Evolutionary conservation across 164 flowering plant genomes (phyloP).

Genomic region (Macadamia tetraphylla): DNA sequence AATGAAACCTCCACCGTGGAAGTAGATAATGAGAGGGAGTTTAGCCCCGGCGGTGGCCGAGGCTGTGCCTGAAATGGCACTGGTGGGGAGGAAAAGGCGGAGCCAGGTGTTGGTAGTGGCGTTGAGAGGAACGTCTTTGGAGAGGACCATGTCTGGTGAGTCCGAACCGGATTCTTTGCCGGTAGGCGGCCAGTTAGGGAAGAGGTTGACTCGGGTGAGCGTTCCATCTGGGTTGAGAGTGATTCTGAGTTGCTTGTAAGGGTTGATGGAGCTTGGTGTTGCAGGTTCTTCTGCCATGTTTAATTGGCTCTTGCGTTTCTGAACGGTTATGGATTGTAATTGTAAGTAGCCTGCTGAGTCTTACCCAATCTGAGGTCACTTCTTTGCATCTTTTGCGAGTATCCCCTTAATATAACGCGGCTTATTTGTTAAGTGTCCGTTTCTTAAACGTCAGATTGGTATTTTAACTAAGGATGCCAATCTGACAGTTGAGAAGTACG

Average conservation of each 20-base stretch:
- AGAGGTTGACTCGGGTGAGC: conserved; percentile 25
- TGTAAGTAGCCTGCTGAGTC: too few species aligned
- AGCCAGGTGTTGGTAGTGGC: conserved; percentile 30
- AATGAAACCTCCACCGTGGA: conserved; percentile 67
- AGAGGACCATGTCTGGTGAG: conserved; percentile 14
- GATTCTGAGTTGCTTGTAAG: conserved; percentile 38
- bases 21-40: conserved; percentile 53
- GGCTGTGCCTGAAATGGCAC: too few species aligned
- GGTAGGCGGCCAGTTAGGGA: conserved; percentile 27
- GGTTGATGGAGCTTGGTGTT: conserved; percentile 20
- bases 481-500: too few species aligned
- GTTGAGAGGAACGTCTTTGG: conserved; percentile 50
- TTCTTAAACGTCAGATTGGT: too few species aligned
- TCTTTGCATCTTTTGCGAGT: too few species aligned
- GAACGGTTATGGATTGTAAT: too few species aligned
- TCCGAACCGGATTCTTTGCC: background rate
- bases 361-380: too few species aligned
- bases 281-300: too few species aligned
- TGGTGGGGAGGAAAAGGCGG: conserved; percentile 39
- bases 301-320: too few species aligned
- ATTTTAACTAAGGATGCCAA: too few species aligned
- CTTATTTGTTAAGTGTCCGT: too few species aligned
- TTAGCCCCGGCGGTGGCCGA: conserved; percentile 20
- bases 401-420: too few species aligned
- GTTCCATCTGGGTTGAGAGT: conserved; percentile 52